These are phyloP conservation scores for Euphorbia celastroides DNA, from an alignment of 441 rosid species.

Conservation along the genomic window DNA sequence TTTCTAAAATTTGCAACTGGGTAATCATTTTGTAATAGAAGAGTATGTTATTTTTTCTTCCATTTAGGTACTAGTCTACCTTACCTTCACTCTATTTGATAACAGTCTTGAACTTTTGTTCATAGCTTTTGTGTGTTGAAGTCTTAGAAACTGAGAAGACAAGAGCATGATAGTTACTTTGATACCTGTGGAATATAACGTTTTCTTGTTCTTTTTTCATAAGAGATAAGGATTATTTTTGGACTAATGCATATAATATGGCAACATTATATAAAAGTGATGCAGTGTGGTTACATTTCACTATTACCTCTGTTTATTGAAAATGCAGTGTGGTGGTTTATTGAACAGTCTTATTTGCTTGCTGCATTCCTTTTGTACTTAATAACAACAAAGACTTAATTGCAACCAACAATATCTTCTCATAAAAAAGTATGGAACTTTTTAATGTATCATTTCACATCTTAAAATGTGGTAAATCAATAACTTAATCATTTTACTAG, in stretches of 20 bases:
- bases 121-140: slow-evolving; percentile 10
- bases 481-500: no score
- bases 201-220: background rate
- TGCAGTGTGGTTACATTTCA: background rate
- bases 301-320: background rate
- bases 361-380: background rate
- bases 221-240: background rate
- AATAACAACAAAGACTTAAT: slow-evolving; percentile 5
- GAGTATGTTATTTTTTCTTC: background rate
- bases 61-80: background rate
- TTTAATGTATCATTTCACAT: no score
- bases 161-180: background rate
- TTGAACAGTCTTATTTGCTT: background rate
- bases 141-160: background rate
- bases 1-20: slow-evolving; percentile 96
- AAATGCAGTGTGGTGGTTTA: no score
- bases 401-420: no score
- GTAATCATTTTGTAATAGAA: slow-evolving; percentile 25
- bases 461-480: no score
- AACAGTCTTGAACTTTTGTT: background rate
- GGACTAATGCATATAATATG: background rate
- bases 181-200: slow-evolving; percentile 9
- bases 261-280: background rate
- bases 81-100: background rate
- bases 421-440: no score